These are phyloP conservation scores for Arctostaphylos glauca DNA, from an alignment of 148 eudicot genomes.

Conservation along the genomic window DNA sequence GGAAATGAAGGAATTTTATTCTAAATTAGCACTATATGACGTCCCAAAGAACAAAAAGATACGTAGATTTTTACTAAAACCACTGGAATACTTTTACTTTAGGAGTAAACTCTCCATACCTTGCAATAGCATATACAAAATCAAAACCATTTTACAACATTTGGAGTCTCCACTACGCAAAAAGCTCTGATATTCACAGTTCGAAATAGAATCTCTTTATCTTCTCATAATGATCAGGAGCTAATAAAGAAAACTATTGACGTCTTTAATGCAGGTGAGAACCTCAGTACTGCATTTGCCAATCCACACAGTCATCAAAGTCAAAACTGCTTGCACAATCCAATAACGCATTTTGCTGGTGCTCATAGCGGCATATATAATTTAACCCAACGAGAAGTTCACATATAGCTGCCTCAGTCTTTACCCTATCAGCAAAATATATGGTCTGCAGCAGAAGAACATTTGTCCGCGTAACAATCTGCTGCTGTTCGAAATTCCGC, in stretches of 20 bases:
- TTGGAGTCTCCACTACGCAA: conserved; percentile 16
- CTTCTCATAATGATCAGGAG: conserved; percentile 20
- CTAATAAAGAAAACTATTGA: conserved; percentile 20
- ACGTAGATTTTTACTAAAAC: conserved; percentile 1
- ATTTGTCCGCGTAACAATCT: conserved; percentile 63
- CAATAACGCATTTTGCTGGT: conserved; percentile 86
- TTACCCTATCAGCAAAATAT: conserved; percentile 74
- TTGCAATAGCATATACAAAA: conserved; percentile 37
- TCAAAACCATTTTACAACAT: conserved; percentile 32
- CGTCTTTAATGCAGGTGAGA: conserved; percentile 28
- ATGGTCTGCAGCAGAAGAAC: conserved; percentile 84
- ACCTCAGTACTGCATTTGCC: conserved; percentile 69
- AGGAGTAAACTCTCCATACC: conserved; percentile 32
- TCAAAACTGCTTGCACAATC: conserved; percentile 94
- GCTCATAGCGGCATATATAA: conserved; percentile 87
- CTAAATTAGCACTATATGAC: background rate
- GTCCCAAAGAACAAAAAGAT: conserved; percentile 12
- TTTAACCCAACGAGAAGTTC: conserved; percentile 78
- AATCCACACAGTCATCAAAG: conserved; percentile 80
- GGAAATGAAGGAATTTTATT: background rate
- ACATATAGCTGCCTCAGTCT: conserved; percentile 75
- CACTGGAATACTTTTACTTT: conserved; percentile 27
- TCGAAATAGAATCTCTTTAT: conserved; percentile 22
- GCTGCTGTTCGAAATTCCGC: conserved; percentile 84
- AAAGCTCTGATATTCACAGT: conserved; percentile 32